Percentiles rank a stretch among this genome's conserved stretches.
These are phyloP conservation scores for Epicoccum nigrum DNA, from an alignment of 2,329 filamentous ascomycete species.

Conservation along the genomic window DNA sequence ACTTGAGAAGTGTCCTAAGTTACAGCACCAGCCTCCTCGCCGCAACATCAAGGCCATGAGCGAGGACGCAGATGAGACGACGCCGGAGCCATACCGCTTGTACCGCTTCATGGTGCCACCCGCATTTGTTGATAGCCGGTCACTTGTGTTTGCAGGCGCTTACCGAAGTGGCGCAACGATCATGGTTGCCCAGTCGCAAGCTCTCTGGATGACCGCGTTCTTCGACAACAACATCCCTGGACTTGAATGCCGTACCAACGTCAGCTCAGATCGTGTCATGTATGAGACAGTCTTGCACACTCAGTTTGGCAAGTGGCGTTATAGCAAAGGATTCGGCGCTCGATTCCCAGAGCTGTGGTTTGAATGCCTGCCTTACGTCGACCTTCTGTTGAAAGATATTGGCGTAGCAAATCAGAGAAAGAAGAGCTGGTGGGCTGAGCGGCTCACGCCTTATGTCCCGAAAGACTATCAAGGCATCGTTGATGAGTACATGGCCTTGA, in stretches of 20 bases:
- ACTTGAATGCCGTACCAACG: not conserved
- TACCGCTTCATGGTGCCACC: constrained; percentile 54
- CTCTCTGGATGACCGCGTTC: constrained; percentile 64
- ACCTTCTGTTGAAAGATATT: constrained; percentile 36
- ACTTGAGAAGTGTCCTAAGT: constrained; percentile 58
- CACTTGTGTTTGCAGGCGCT: constrained; percentile 51
- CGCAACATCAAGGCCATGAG: constrained; percentile 15
- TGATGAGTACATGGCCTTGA: constrained; percentile 27
- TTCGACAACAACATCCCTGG: constrained; percentile 58
- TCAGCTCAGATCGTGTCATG: constrained; percentile 15
- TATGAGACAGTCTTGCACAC: constrained; percentile 40
- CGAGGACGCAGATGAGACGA: constrained; percentile 5
- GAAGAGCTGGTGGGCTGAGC: constrained; percentile 29
- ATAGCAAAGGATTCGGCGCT: constrained; percentile 37
- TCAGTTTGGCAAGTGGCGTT: constrained; percentile 40
- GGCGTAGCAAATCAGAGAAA: constrained; percentile 32
- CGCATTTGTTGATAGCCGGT: constrained; percentile 36
- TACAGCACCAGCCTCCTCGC: constrained; percentile 57
- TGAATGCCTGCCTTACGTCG: constrained; percentile 39
- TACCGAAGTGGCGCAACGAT: constrained; percentile 47
- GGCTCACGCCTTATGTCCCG: constrained; percentile 31
- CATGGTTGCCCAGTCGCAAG: constrained; percentile 47
- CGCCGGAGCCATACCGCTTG: constrained; percentile 49
- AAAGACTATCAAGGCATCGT: constrained; percentile 36
- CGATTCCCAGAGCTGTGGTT: constrained; percentile 40